Percentiles rank a stretch among this genome's conserved stretches.
Evolutionary conservation across 805 yeast genomes (phyloP).

Genomic region (Saccharomycopsis sp.): DNA sequence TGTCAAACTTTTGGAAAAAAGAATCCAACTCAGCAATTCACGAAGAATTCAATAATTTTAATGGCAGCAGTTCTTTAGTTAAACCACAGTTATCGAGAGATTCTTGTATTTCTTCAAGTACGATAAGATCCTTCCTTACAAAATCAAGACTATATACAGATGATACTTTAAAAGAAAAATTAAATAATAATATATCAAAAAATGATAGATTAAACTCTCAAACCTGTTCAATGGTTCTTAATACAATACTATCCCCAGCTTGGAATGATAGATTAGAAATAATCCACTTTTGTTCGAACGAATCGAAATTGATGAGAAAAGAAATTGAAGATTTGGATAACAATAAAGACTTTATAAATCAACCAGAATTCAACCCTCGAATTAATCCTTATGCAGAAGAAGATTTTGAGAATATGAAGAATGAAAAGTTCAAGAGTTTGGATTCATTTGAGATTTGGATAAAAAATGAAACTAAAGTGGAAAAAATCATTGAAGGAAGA

Average conservation of each 20-base stretch:
- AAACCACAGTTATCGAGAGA: slow-evolving; percentile 2
- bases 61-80: not conserved
- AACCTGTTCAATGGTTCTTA: not conserved
- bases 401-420: slow-evolving; percentile 3
- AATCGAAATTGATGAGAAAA: not conserved
- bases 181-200: not conserved
- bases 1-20: too few relatives aligned
- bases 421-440: not conserved
- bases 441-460: slow-evolving; percentile 9
- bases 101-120: slow-evolving; percentile 1
- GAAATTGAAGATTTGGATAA: not conserved
- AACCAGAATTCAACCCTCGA: slow-evolving; percentile 8
- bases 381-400: slow-evolving; percentile 14
- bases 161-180: slow-evolving; percentile 5
- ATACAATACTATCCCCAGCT: slow-evolving; percentile 20
- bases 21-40: too few relatives aligned
- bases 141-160: slow-evolving; percentile 7
- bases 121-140: slow-evolving; percentile 5
- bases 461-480: slow-evolving; percentile 8
- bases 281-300: slow-evolving; percentile 2
- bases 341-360: not conserved
- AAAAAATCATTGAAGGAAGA: slow-evolving; percentile 8
- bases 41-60: slow-evolving; percentile 1
- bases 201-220: not conserved
- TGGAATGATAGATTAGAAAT: slow-evolving; percentile 24